A percentile compares a stretch with the other conserved stretches of the same genome.
Evolutionary conservation across 1,284 basidiomycete species (phyloP).

Genomic region (Sanghuangporus weigelae): DNA sequence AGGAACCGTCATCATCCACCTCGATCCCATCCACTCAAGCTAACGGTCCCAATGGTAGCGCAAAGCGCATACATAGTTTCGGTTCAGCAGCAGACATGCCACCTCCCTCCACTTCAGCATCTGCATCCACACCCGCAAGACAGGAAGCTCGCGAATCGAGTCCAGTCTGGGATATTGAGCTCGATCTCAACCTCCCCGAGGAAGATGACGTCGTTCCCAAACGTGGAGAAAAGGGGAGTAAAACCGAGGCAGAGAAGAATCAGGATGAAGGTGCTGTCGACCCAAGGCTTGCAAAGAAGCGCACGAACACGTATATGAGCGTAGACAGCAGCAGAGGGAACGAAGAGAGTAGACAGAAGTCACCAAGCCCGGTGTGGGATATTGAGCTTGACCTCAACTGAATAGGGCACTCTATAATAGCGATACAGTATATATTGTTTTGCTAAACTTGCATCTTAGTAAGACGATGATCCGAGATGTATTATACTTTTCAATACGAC

Average conservation of each 20-base stretch:
- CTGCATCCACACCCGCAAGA: constrained; percentile 9
- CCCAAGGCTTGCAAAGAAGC: constrained; percentile 18
- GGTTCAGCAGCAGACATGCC: constrained; percentile 18
- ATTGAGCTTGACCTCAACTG: constrained; percentile 47
- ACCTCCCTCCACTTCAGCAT: neutral
- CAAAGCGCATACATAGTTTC: constrained; percentile 7
- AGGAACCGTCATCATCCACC: neutral
- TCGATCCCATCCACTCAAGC: neutral
- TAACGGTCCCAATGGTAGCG: neutral
- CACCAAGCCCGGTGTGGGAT: constrained; percentile 51
- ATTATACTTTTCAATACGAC: too few relatives aligned
- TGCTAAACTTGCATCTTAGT: too few relatives aligned
- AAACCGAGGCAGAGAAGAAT: neutral
- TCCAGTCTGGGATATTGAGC: constrained; percentile 36
- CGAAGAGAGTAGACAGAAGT: constrained; percentile 24
- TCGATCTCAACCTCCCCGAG: constrained; percentile 27
- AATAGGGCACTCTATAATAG: neutral
- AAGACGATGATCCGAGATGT: too few relatives aligned
- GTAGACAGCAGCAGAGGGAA: constrained; percentile 15
- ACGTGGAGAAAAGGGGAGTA: neutral
- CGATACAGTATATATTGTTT: neutral
- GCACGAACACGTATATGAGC: neutral
- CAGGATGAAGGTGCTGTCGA: constrained; percentile 19
- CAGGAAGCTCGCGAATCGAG: constrained; percentile 24
- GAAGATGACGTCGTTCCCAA: neutral